Percentiles rank a stretch among this genome's conserved stretches.
Evolutionary conservation across 352 stramenopile species (phyloP).

Genomic region (Pythium myriotylum): DNA sequence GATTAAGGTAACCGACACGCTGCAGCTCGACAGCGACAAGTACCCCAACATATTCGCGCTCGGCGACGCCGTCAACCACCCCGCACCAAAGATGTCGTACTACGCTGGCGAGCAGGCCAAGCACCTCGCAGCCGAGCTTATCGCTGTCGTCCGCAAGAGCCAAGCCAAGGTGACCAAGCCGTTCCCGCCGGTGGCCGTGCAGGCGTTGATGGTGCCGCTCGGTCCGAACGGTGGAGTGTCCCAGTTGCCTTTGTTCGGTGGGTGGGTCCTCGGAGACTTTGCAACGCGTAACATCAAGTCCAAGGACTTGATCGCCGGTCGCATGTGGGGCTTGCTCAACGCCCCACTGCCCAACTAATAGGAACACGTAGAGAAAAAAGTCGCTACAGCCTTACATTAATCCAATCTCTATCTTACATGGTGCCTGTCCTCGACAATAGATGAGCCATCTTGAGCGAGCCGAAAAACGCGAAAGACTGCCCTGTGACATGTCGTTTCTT

Average conservation of each 20-base stretch:
- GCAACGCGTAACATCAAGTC: slow-evolving; percentile 34
- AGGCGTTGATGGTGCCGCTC: slow-evolving; percentile 32
- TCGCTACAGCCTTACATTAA: no score
- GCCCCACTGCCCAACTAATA: slow-evolving; percentile 7
- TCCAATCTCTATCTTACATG: no score
- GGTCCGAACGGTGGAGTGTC: slow-evolving; percentile 33
- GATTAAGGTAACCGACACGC: slow-evolving; percentile 48
- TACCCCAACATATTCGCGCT: slow-evolving; percentile 56
- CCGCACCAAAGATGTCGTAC: slow-evolving; percentile 46
- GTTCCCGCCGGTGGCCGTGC: slow-evolving; percentile 36
- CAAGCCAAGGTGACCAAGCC: slow-evolving; percentile 33
- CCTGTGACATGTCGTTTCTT: no score
- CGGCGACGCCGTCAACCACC: slow-evolving; percentile 52
- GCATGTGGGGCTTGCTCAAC: slow-evolving; percentile 25
- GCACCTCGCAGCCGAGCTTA: slow-evolving; percentile 42
- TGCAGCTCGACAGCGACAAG: slow-evolving; percentile 45
- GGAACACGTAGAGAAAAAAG: no score
- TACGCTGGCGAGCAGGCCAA: slow-evolving; percentile 46
- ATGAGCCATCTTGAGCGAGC: no score
- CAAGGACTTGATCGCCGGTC: slow-evolving; percentile 31
- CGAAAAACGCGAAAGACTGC: no score
- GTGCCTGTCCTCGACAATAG: no score
- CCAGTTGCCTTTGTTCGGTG: slow-evolving; percentile 32
- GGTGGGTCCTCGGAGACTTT: slow-evolving; percentile 31
- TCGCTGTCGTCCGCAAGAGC: slow-evolving; percentile 38